These are phyloP conservation scores for Xylariaceae sp. DNA, from an alignment of 2,329 filamentous ascomycete genomes.

Conservation along the genomic window DNA sequence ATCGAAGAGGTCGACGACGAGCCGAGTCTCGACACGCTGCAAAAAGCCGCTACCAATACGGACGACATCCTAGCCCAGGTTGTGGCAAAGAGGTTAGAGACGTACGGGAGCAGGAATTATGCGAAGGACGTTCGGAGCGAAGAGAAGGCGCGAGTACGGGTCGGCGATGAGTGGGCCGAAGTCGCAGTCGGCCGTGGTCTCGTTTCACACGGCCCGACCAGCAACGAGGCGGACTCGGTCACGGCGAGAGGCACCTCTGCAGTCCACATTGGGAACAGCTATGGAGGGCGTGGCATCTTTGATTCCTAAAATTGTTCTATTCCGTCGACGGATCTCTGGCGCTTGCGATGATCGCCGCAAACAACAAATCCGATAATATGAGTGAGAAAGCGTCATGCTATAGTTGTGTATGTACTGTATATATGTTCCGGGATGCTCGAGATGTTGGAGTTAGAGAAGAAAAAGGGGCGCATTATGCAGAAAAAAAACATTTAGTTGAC, in stretches of 20 bases:
- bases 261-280: constrained; percentile 10
- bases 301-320: too few relatives aligned
- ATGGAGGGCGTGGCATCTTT: constrained; percentile 10
- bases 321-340: too few relatives aligned
- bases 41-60: constrained; percentile 7
- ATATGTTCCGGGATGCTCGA: too few relatives aligned
- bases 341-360: too few relatives aligned
- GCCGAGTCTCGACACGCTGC: constrained; percentile 18
- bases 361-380: too few relatives aligned
- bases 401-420: too few relatives aligned
- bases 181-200: not conserved
- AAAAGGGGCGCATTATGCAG: too few relatives aligned
- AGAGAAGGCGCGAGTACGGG: constrained; percentile 4
- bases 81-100: constrained; percentile 3
- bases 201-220: not conserved
- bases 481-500: too few relatives aligned
- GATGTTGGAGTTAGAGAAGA: too few relatives aligned
- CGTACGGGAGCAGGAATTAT: constrained; percentile 1
- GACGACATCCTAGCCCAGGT: constrained; percentile 4
- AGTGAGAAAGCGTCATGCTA: too few relatives aligned
- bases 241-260: constrained; percentile 5
- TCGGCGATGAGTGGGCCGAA: constrained; percentile 10
- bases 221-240: constrained; percentile 5
- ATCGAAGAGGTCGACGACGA: constrained; percentile 24
- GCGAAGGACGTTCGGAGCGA: constrained; percentile 1